Conservation (phyloP, 2,329 filamentous ascomycete species). For the Diaporthe vaccinii region DNA sequence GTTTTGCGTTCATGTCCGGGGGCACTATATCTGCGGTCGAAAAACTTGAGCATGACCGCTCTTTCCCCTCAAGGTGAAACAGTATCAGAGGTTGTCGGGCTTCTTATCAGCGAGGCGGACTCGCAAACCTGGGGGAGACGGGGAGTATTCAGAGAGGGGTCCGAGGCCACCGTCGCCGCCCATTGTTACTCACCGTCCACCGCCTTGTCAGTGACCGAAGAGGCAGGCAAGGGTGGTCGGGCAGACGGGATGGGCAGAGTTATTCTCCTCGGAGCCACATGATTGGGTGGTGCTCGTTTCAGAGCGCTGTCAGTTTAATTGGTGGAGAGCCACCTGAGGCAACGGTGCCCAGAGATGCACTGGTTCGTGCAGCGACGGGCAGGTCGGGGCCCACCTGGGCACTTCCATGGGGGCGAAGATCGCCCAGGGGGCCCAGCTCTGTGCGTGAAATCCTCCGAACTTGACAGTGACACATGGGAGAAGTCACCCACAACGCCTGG, state of each 20-base stretch:
- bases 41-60: constrained; percentile 20
- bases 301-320: constrained; percentile 39
- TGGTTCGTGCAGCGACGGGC: constrained; percentile 30
- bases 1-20: constrained; percentile 27
- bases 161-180: constrained; percentile 24
- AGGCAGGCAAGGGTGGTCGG: constrained; percentile 24
- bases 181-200: constrained; percentile 34
- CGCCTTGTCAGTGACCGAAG: constrained; percentile 33
- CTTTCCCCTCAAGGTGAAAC: constrained; percentile 36
- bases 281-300: constrained; percentile 39
- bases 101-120: constrained; percentile 21
- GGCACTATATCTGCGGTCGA: constrained; percentile 33
- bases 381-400: constrained; percentile 25
- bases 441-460: constrained; percentile 19
- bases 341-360: constrained; percentile 29
- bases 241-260: constrained; percentile 30
- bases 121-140: constrained; percentile 29
- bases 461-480: constrained; percentile 34
- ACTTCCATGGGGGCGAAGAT: constrained; percentile 35
- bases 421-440: constrained; percentile 34
- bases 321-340: constrained; percentile 36
- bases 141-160: constrained; percentile 22
- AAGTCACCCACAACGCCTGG: constrained; percentile 28
- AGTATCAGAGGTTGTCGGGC: constrained; percentile 24
- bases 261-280: constrained; percentile 19